These are phyloP conservation scores for Darksidea phi DNA, from an alignment of 495 filamentous ascomycete species.

Conservation along the genomic window DNA sequence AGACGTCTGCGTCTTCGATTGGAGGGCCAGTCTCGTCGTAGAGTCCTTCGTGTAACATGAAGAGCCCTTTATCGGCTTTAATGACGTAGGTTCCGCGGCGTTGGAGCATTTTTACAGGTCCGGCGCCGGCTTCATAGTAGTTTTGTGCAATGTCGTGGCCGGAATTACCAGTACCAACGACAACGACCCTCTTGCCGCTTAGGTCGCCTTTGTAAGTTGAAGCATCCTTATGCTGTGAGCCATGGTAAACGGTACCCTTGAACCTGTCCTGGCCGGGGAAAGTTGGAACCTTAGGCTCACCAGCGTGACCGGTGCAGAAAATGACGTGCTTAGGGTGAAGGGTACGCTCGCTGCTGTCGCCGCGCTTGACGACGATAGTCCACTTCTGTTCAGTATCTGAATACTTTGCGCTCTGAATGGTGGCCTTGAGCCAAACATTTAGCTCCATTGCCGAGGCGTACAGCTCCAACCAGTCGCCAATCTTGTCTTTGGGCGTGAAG, in stretches of 20 bases:
- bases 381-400: slow-evolving; percentile 57
- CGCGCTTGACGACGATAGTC: slow-evolving; percentile 58
- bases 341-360: slow-evolving; percentile 56
- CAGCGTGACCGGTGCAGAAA: slow-evolving; percentile 70
- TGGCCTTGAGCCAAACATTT: slow-evolving; percentile 67
- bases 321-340: slow-evolving; percentile 65
- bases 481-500: slow-evolving; percentile 67
- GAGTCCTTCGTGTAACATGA: slow-evolving; percentile 55
- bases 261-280: slow-evolving; percentile 65
- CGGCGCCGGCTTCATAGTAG: slow-evolving; percentile 73
- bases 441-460: slow-evolving; percentile 71
- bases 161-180: slow-evolving; percentile 79
- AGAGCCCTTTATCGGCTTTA: slow-evolving; percentile 53
- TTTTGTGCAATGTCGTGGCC: slow-evolving; percentile 81
- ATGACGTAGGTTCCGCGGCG: slow-evolving; percentile 72
- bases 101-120: slow-evolving; percentile 74
- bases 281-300: slow-evolving; percentile 62
- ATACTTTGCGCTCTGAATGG: slow-evolving; percentile 52
- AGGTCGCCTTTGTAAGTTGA: slow-evolving; percentile 43
- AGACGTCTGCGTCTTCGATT: slow-evolving; percentile 63
- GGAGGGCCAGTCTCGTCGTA: slow-evolving; percentile 65
- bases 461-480: slow-evolving; percentile 72
- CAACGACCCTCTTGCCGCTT: slow-evolving; percentile 66
- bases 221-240: slow-evolving; percentile 56
- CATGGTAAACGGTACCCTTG: slow-evolving; percentile 65